Conservation (phyloP, 2,329 filamentous ascomycete species). For the Akanthomyces lecanii region DNA sequence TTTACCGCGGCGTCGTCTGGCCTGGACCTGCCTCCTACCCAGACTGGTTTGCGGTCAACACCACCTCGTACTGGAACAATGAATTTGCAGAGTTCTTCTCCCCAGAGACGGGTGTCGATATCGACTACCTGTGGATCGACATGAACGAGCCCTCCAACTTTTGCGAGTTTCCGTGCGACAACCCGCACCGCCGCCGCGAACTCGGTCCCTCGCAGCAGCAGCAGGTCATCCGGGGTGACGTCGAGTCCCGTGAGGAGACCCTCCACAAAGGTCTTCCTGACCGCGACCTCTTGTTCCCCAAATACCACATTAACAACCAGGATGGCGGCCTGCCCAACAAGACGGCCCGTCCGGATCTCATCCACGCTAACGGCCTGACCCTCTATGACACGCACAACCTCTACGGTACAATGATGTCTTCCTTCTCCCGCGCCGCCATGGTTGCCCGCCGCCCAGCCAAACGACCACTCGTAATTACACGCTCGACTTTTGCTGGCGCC, state of each 20-base stretch:
- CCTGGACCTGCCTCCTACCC: constrained; percentile 67
- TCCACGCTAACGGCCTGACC: constrained; percentile 61
- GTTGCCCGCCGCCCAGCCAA: constrained; percentile 56
- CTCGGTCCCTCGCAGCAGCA: constrained; percentile 3
- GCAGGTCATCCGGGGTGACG: not conserved
- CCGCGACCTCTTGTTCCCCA: constrained; percentile 22
- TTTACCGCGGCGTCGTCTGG: constrained; percentile 69
- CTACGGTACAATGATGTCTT: constrained; percentile 73
- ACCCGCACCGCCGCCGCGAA: constrained; percentile 54
- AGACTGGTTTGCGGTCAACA: constrained; percentile 68
- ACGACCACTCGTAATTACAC: constrained; percentile 69
- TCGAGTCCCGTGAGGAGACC: constrained; percentile 5
- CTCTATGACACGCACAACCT: constrained; percentile 77
- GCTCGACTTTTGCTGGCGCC: constrained; percentile 70
- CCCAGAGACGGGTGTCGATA: constrained; percentile 60
- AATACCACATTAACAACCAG: constrained; percentile 21
- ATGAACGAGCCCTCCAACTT: constrained; percentile 46
- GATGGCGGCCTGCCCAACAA: constrained; percentile 49
- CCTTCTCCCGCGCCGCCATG: constrained; percentile 62
- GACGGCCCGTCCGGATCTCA: constrained; percentile 63
- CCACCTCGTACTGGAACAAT: constrained; percentile 63
- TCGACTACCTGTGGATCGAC: constrained; percentile 75
- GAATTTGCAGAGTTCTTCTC: constrained; percentile 64
- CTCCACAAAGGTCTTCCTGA: constrained; percentile 20
- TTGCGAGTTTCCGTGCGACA: constrained; percentile 35